These are phyloP conservation scores for Podila minutissima DNA, from an alignment of 192 early-diverging fungal species.

Conservation along the genomic window DNA sequence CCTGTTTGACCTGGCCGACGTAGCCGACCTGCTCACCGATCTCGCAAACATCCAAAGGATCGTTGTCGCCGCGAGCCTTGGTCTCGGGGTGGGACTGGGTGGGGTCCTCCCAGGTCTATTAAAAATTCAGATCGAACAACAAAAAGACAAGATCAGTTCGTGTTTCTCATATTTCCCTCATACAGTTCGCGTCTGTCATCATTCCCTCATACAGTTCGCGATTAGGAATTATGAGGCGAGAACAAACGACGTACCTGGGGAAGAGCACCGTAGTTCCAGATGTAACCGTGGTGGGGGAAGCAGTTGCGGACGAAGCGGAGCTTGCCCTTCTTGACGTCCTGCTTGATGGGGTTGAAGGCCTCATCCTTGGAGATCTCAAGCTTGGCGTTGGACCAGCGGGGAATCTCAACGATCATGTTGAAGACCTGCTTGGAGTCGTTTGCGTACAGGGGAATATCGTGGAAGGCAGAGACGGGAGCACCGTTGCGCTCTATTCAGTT, in stretches of 20 bases:
- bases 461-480: conserved; percentile 92
- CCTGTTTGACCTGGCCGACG: conserved; percentile 98
- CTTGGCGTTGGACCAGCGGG: conserved; percentile 99
- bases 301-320: conserved; percentile 97
- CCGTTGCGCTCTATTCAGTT: conserved; percentile 78
- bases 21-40: conserved; percentile 96
- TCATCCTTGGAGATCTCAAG: conserved; percentile 98
- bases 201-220: too few species aligned
- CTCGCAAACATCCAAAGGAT: conserved; percentile 98
- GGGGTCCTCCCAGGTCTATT: conserved; percentile 98
- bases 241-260: conserved; percentile 71
- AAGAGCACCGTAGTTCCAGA: conserved; percentile 99
- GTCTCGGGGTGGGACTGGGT: conserved; percentile 90
- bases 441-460: conserved; percentile 97
- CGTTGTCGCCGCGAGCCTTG: conserved; percentile 96
- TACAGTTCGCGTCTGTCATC: not conserved
- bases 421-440: conserved; percentile 90
- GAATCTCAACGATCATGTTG: conserved; percentile 99
- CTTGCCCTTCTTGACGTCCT: conserved; percentile 99
- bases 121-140: not conserved
- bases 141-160: not conserved
- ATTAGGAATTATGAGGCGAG: too few species aligned
- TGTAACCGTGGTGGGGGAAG: conserved; percentile 99
- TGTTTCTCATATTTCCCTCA: not conserved
- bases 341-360: conserved; percentile 97